Conservation (phyloP, 495 filamentous ascomycete species). For the Clavariopsis aquatica region DNA sequence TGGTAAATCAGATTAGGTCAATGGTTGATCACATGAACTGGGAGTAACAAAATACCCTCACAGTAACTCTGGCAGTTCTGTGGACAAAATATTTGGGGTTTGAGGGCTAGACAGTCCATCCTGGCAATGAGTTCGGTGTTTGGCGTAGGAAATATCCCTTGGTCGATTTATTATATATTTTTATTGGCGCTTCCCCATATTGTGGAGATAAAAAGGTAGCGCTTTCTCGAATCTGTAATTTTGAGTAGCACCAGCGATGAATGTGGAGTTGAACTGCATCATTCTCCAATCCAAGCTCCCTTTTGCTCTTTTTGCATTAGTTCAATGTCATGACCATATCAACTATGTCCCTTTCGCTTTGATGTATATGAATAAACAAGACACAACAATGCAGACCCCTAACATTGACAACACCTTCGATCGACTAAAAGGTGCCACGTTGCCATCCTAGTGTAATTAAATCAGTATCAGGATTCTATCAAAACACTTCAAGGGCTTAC, state of each 20-base stretch:
- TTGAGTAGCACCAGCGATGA: not conserved
- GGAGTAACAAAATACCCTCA: slow-evolving; percentile 20
- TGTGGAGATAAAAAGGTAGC: not conserved
- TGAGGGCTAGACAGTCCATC: not conserved
- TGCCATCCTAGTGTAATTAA: not conserved
- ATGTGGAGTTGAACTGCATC: too few relatives aligned
- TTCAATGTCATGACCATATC: not conserved
- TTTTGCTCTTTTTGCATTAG: too few relatives aligned
- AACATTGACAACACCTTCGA: not conserved
- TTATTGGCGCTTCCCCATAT: too few relatives aligned
- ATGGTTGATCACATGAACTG: slow-evolving; percentile 35
- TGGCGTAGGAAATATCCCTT: not conserved
- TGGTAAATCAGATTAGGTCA: slow-evolving; percentile 26
- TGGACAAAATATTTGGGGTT: not conserved
- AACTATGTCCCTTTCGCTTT: not conserved
- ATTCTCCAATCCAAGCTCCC: too few relatives aligned
- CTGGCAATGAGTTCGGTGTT: not conserved
- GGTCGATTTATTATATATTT: not conserved
- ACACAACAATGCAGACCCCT: not conserved
- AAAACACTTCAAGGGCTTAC: not conserved
- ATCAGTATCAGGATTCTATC: not conserved
- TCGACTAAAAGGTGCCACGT: not conserved
- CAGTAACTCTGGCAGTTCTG: not conserved
- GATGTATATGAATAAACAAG: not conserved
- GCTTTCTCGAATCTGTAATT: not conserved